Evolutionary conservation across 768 basidiomycete species (phyloP).

Genomic region (Exsudoporus frostii): DNA sequence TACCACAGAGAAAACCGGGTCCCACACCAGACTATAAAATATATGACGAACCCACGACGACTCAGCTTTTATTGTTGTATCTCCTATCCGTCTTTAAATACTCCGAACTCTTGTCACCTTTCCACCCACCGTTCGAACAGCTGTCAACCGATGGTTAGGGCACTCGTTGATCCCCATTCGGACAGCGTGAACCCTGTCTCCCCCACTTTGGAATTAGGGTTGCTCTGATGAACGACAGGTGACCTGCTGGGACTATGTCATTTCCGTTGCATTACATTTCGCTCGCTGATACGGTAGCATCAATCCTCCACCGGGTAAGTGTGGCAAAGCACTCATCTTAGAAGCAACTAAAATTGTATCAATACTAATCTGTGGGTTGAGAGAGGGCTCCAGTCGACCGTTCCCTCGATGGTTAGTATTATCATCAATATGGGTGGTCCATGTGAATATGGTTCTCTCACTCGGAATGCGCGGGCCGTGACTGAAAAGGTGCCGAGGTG

Average conservation of each 20-base stretch:
- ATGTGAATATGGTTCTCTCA: not conserved
- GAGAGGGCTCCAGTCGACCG: not conserved
- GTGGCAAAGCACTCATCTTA: not conserved
- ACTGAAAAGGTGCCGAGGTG: not conserved
- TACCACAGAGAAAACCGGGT: not conserved
- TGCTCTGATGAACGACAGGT: not conserved
- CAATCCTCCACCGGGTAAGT: not conserved
- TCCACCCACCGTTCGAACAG: not conserved
- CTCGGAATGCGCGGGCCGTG: slow-evolving; percentile 9
- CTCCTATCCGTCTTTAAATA: not conserved
- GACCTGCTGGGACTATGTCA: not conserved
- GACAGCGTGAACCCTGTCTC: not conserved
- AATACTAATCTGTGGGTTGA: not conserved
- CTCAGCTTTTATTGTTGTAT: not conserved
- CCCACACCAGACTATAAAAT: not conserved
- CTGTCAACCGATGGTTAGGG: not conserved
- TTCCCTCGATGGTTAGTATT: not conserved
- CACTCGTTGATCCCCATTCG: slow-evolving; percentile 4
- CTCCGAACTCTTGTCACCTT: not conserved
- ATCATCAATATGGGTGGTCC: not conserved
- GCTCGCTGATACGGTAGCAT: not conserved
- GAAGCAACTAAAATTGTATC: not conserved
- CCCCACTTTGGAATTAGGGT: slow-evolving; percentile 8
- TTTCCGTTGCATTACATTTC: not conserved
- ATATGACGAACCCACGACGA: not conserved